Evolutionary conservation across 108 stramenopile species (phyloP), one percentile per base, ranked within the genome.

Genomic region (Licmophora abbreviata): DNA sequence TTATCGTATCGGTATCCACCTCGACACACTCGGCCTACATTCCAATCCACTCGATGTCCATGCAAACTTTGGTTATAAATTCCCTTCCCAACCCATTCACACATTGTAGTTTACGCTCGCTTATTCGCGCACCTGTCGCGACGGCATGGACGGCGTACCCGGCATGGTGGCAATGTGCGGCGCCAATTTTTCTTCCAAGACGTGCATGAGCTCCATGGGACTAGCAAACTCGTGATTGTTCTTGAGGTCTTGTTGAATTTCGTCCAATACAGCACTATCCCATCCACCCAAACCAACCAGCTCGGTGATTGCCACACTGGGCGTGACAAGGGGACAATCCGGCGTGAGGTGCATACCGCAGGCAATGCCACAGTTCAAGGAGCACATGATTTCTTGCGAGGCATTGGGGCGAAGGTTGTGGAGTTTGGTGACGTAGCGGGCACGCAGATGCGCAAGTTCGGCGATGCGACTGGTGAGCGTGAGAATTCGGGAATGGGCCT

Each of bases 281-380:
- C 78, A 79, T 36, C 74, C 78, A 30, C 77, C 77, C 20, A 74
- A 51, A 10, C 78, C 78, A 41, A 72, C 74, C 26, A 79, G 48
- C 22, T 71, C 64, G 28, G 35, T 32, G 51, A 75, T 65, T 34
- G 65, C 69, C 0, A 69, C 78, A 59, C 72, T 74, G 4, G 71
- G 71, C 0, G 37, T 40, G 18, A 62, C 41, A 0, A 79, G 34
- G 0, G 78, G 73, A 37, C 74, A 75, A 35, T 79, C 78, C 3
- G 54, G 45, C 1, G 62, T 54, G 1, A 79, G 46, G 1, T 71
- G 44, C 22, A 79, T 22, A 23, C 71, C 78, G 9, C 69, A 56
- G 20, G 78, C 66, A 18, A 79, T 65, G 11, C 64, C 73, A 25
- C 72, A 60, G 34, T 60, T 59, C 11, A 79, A 44, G 20, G 64